Conservation (phyloP, 164 flowering plant genomes). For the Liquidambar formosana region DNA sequence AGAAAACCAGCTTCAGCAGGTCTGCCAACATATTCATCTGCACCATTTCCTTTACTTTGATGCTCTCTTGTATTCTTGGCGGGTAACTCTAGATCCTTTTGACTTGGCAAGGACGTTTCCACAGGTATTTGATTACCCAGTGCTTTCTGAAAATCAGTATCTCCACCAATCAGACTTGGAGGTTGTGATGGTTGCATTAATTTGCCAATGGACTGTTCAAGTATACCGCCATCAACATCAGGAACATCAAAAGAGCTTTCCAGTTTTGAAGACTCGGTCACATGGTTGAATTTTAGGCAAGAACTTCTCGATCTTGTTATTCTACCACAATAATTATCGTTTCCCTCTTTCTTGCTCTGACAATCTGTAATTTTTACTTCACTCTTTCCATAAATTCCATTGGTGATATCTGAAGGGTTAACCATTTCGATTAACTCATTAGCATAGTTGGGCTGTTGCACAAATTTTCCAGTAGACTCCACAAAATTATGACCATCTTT, state of each 20-base stretch:
- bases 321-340: constrained; percentile 6
- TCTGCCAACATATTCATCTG: constrained; percentile 5
- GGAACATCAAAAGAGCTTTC: constrained; percentile 1
- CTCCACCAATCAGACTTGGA: neutral
- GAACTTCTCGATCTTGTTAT: constrained; percentile 24
- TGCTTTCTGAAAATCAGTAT: neutral
- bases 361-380: neutral
- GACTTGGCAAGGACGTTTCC: neutral
- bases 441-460: neutral
- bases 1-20: constrained; percentile 16
- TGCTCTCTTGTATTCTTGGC: constrained; percentile 1
- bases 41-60: constrained; percentile 7
- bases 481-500: constrained; percentile 14
- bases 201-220: neutral
- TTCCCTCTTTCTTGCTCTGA: constrained; percentile 11
- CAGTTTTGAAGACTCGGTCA: neutral
- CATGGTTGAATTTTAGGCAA: neutral
- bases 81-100: constrained; percentile 1
- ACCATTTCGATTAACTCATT: constrained; percentile 8
- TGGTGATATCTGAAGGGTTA: neutral
- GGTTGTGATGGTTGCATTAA: constrained; percentile 1
- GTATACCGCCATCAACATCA: neutral
- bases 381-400: neutral
- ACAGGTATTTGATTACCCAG: neutral
- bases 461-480: constrained; percentile 5